Evolutionary conservation across 345 rosid species (phyloP), one percentile per base, ranked within the genome.

Genomic region (Clausena lansium): DNA sequence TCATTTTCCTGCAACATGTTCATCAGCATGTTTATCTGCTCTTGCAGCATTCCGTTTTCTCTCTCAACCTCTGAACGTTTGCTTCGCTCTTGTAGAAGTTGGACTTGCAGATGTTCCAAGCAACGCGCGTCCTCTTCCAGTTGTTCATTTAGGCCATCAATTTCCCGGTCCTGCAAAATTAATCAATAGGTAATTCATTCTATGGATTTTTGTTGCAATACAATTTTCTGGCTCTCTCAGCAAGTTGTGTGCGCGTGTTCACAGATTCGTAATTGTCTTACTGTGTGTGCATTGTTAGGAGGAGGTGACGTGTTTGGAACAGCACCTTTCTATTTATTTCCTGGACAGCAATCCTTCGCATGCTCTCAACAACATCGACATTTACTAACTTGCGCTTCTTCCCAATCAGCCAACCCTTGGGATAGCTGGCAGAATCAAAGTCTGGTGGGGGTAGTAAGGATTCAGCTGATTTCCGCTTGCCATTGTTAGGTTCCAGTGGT

Each of bases 311-410:
- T 58, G 30, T 22, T 25, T 9, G 33, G 39, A 52, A 52, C 17
- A 33, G 11, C 69, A 95, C 98, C 98, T 95, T 95, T 88, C 98
- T 83, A 84, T 95, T 95, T 93, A 93, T 95, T 84, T 95, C 98
- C 71, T 91, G 98, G 54, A 95, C 92, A 0, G 98, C 98, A 77
- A 95, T 93, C 85, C 97, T 92, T 50, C 98, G 85, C 98, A 95
- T 95, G 82, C 97, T 92, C 86, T 95, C 98, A 24, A 95, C 98
- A 0, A 95, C 98, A 76, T 95, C 98, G 41, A 95, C 94, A 80
- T 93, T 93, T 28, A 93, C 98, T 36, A 95, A 86, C 84, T 95
- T 95, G 70, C 98, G 87, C 91, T 89, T 95, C 88, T 95, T 95
- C 64, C 98, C 98, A 0, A 95, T 85, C 78, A 95, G 83, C 98